phyloP scores from a whole-genome alignment of 1,284 basidiomycete genomes.

The Agaricales sp. region DNA sequence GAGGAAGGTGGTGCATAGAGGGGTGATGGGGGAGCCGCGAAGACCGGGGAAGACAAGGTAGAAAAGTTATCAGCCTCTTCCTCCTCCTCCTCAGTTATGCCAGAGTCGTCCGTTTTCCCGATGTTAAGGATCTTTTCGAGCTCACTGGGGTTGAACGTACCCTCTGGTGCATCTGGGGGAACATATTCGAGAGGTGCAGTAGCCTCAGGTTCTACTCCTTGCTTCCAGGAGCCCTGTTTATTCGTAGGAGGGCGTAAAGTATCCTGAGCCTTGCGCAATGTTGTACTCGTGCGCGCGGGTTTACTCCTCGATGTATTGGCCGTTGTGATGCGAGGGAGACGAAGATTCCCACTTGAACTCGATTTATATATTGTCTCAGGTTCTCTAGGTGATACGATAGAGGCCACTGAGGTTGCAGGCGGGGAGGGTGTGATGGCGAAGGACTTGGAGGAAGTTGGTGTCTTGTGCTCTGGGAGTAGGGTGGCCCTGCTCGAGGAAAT shows the following conservation, averaged over 20 bases:
- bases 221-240: neutral
- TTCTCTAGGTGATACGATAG: neutral
- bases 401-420: neutral
- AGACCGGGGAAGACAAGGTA: slow-evolving; percentile 21
- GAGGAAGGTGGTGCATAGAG: slow-evolving; percentile 18
- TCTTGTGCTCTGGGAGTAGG: neutral
- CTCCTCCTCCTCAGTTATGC: slow-evolving; percentile 8
- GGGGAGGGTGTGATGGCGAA: neutral
- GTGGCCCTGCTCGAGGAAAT: neutral
- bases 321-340: neutral
- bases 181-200: slow-evolving; percentile 23
- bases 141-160: neutral
- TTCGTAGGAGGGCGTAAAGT: neutral
- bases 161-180: neutral
- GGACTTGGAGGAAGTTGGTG: neutral
- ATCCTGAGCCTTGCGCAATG: neutral
- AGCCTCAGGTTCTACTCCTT: slow-evolving; percentile 5
- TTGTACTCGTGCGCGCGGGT: neutral
- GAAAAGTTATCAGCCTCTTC: slow-evolving; percentile 6
- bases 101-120: slow-evolving; percentile 10
- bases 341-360: neutral
- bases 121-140: neutral
- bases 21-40: slow-evolving; percentile 17
- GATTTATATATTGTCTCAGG: neutral
- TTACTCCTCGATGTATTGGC: neutral